phyloP scores from a whole-genome alignment of 2,329 filamentous ascomycete genomes.

The Alternaria brassicicola region DNA sequence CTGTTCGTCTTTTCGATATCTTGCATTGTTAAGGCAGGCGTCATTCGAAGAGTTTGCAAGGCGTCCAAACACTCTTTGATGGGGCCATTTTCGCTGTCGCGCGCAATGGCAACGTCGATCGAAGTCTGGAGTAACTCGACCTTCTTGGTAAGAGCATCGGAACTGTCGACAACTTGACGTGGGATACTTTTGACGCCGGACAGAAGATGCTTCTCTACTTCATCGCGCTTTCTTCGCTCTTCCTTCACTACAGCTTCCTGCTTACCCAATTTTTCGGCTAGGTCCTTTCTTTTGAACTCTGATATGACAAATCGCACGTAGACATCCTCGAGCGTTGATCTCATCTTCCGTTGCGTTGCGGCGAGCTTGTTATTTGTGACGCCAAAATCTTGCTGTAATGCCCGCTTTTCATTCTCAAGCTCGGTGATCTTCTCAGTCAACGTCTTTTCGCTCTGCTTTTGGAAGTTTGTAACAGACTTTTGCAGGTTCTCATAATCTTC shows the following conservation, averaged over 20 bases:
- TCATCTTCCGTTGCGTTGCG: constrained; percentile 22
- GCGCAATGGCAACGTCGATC: constrained; percentile 4
- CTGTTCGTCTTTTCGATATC: constrained; percentile 31
- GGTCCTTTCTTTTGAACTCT: constrained; percentile 15
- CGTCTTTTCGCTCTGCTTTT: constrained; percentile 18
- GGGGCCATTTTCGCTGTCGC: background rate
- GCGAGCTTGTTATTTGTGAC: constrained; percentile 14
- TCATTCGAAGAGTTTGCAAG: constrained; percentile 24
- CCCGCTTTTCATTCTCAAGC: constrained; percentile 27
- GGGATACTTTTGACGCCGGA: constrained; percentile 24
- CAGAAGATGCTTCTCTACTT: constrained; percentile 31
- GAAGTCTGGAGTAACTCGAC: constrained; percentile 18
- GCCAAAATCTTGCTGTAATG: constrained; percentile 20
- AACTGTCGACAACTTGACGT: constrained; percentile 17
- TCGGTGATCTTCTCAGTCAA: constrained; percentile 27
- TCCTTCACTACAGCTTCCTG: constrained; percentile 20
- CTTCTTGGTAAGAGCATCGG: constrained; percentile 20
- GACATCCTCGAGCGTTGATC: constrained; percentile 22
- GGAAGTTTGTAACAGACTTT: constrained; percentile 8
- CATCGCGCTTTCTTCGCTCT: constrained; percentile 27
- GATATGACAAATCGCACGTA: constrained; percentile 18
- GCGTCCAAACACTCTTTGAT: constrained; percentile 26
- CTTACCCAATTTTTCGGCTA: constrained; percentile 19
- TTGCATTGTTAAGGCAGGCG: constrained; percentile 24
- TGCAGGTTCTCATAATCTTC: constrained; percentile 36